Conservation (phyloP, 768 basidiomycete genomes). For the Daedaleopsis nitida region DNA sequence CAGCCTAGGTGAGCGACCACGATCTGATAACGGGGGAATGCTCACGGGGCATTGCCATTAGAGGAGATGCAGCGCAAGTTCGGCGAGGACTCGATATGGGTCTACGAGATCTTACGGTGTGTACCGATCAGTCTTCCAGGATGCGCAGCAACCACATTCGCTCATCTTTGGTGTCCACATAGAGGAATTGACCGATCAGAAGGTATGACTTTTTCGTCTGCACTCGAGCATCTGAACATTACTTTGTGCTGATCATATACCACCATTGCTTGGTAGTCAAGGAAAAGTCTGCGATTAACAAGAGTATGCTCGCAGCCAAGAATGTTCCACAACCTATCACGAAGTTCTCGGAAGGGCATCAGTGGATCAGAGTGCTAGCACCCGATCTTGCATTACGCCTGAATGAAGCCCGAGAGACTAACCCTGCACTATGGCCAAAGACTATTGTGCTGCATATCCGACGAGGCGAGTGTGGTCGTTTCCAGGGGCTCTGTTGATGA, state of each 20-base stretch:
- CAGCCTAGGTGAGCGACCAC: constrained; percentile 47
- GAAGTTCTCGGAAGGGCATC: constrained; percentile 71
- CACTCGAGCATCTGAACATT: background rate
- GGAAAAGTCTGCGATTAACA: constrained; percentile 75
- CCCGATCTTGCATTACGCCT: constrained; percentile 88
- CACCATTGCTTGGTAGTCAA: constrained; percentile 58
- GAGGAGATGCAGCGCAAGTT: constrained; percentile 82
- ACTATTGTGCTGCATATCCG: constrained; percentile 79
- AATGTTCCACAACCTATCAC: constrained; percentile 83
- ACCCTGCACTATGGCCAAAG: constrained; percentile 88
- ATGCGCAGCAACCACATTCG: background rate
- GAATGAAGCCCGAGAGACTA: constrained; percentile 73
- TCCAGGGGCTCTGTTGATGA: background rate
- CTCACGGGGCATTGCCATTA: constrained; percentile 35
- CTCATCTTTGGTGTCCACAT: background rate
- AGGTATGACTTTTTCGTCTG: constrained; percentile 47
- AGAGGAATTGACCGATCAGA: constrained; percentile 89
- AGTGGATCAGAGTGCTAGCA: constrained; percentile 91
- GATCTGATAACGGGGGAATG: background rate
- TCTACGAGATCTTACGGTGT: constrained; percentile 88
- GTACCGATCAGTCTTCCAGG: constrained; percentile 22
- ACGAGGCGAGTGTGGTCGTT: constrained; percentile 49
- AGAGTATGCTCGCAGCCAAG: constrained; percentile 97
- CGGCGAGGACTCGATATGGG: constrained; percentile 85
- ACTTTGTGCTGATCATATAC: background rate